A percentile compares a stretch with the other conserved stretches of the same genome.
Evolutionary conservation across 2,329 filamentous ascomycete species (phyloP).

Genomic region (Sporothrix brunneoviolacea): DNA sequence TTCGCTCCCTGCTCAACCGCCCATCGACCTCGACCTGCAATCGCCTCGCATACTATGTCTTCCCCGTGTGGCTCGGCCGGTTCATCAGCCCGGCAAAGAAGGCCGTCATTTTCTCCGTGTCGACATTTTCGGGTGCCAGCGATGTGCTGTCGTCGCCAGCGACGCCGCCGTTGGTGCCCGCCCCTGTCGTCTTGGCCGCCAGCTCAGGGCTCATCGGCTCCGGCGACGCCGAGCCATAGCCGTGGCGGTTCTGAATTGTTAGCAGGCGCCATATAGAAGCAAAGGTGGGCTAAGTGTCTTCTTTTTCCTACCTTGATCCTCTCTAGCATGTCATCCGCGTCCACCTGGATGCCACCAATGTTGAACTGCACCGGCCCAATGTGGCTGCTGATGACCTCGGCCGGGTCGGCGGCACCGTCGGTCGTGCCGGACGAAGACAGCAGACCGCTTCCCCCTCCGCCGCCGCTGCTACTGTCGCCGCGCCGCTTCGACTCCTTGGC

Average conservation of each 20-base stretch:
- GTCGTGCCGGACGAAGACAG: too few species aligned
- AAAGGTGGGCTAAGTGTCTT: too few species aligned
- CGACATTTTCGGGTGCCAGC: constrained; percentile 30
- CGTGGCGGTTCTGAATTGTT: constrained; percentile 47
- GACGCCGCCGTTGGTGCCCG: constrained; percentile 3
- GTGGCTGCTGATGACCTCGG: constrained; percentile 58
- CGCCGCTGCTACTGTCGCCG: constrained; percentile 15
- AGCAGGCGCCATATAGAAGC: constrained; percentile 14
- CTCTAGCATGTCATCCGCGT: constrained; percentile 88
- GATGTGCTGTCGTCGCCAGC: neutral
- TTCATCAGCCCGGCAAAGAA: constrained; percentile 58
- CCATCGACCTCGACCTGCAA: too few species aligned
- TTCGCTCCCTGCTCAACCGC: neutral
- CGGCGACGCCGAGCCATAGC: constrained; percentile 38
- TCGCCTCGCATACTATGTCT: constrained; percentile 4
- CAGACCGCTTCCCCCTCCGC: constrained; percentile 19
- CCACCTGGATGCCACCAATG: constrained; percentile 93
- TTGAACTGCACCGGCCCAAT: constrained; percentile 97
- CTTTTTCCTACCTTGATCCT: constrained; percentile 65
- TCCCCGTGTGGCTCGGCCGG: constrained; percentile 25
- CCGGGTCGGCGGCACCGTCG: constrained; percentile 27
- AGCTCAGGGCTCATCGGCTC: constrained; percentile 35
- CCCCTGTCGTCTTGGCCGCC: constrained; percentile 27
- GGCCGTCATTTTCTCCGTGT: constrained; percentile 52
- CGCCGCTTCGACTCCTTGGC: constrained; percentile 29